Evolutionary conservation across 164 flowering plant species (phyloP).

Genomic region (Aristolochia californica): DNA sequence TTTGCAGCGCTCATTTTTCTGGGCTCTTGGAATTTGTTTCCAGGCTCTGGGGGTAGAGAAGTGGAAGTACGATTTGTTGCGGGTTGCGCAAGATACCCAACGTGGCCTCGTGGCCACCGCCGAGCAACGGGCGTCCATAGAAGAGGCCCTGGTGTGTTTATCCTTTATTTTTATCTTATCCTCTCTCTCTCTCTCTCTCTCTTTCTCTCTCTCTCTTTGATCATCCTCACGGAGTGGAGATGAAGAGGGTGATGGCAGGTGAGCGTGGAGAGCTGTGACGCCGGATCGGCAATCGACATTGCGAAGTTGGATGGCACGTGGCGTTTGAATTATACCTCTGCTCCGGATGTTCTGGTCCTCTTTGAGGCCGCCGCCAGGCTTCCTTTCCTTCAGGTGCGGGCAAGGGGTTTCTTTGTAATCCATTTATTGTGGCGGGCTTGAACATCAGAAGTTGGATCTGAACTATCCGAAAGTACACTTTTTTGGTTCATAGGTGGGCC

Average conservation of each 20-base stretch:
- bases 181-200: no score
- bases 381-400: constrained; percentile 64
- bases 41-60: constrained; percentile 35
- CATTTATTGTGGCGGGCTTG: no score
- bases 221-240: background rate
- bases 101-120: constrained; percentile 61
- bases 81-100: constrained; percentile 58
- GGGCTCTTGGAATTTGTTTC: background rate
- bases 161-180: no score
- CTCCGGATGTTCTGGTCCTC: constrained; percentile 82
- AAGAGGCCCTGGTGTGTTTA: constrained; percentile 59
- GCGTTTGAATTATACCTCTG: constrained; percentile 94
- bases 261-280: constrained; percentile 49
- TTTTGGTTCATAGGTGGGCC: constrained; percentile 52
- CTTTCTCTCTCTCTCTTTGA: no score
- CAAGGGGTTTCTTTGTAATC: no score
- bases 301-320: constrained; percentile 81
- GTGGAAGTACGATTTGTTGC: constrained; percentile 51
- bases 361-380: constrained; percentile 60
- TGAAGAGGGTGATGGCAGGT: constrained; percentile 31
- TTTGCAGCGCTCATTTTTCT: background rate
- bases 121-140: constrained; percentile 67
- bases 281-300: constrained; percentile 45
- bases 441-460: no score
- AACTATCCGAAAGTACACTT: background rate